phyloP scores from a whole-genome alignment of 2,329 filamentous ascomycete genomes.

The Monilinia laxa region DNA sequence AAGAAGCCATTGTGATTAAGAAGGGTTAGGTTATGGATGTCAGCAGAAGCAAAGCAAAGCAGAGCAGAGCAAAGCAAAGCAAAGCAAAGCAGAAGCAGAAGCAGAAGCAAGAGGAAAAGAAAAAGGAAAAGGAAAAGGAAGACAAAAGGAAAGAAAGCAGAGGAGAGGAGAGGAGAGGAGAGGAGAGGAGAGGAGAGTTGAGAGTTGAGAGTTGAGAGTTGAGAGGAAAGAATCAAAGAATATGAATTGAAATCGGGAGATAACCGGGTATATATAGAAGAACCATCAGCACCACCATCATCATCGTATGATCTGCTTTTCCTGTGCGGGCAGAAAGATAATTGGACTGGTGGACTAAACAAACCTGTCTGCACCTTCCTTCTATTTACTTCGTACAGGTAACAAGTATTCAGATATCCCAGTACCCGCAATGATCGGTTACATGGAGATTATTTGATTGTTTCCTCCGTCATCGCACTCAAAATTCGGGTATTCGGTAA shows the following conservation, averaged over 20 bases:
- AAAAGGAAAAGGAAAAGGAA: background rate
- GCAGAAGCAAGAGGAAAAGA: background rate
- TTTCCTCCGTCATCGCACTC: no score
- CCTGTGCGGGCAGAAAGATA: background rate
- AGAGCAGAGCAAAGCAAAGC: constrained; percentile 11
- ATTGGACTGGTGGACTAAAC: background rate
- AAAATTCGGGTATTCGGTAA: background rate
- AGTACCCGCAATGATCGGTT: constrained; percentile 14
- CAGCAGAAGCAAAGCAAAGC: background rate
- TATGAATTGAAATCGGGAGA: background rate
- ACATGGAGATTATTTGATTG: constrained; percentile 20
- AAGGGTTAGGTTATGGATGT: background rate
- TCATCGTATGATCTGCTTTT: constrained; percentile 13
- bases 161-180: no score
- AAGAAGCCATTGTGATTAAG: constrained; percentile 31
- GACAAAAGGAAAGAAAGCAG: background rate
- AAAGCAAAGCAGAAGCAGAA: constrained; percentile 2
- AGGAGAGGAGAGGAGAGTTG: background rate
- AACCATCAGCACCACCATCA: no score
- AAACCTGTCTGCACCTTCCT: no score
- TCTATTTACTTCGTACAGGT: no score
- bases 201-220: background rate
- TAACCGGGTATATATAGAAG: background rate
- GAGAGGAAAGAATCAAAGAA: background rate
- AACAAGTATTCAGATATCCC: no score